Percentiles rank a stretch among this genome's conserved stretches.
phyloP scores from a whole-genome alignment of 108 stramenopile genomes.

The Nitzschia sp. region DNA sequence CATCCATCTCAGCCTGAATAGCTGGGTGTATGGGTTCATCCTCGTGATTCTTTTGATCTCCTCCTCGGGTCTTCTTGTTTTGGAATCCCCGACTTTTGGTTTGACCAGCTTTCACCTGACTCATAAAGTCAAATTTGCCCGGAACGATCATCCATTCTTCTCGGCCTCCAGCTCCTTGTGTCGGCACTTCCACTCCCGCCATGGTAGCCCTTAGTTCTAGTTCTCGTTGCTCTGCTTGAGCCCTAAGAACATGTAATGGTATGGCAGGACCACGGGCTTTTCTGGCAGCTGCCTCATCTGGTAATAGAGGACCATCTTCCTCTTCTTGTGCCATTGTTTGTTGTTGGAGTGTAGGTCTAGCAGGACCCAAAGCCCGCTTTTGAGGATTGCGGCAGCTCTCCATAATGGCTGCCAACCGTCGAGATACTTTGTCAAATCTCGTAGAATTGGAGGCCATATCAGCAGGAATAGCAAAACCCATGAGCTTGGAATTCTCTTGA shows the following conservation, averaged over 20 bases:
- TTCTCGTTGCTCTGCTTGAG: conserved; percentile 34
- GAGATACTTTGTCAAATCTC: conserved; percentile 20
- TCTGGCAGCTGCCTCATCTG: conserved; percentile 45
- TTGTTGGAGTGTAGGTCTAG: conserved; percentile 26
- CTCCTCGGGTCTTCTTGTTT: conserved; percentile 41
- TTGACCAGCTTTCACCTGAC: conserved; percentile 59
- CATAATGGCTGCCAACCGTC: conserved; percentile 33
- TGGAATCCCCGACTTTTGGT: conserved; percentile 61
- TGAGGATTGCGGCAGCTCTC: conserved; percentile 42
- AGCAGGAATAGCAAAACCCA: conserved; percentile 74
- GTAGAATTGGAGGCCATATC: conserved; percentile 9
- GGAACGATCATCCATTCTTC: conserved; percentile 91
- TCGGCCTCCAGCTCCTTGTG: conserved; percentile 30
- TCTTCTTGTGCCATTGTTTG: conserved; percentile 47
- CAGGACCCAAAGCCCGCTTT: conserved; percentile 27
- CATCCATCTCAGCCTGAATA: conserved; percentile 75
- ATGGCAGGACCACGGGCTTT: conserved; percentile 15
- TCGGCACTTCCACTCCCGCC: conserved; percentile 20
- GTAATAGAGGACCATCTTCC: conserved; percentile 65
- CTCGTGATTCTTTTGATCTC: neutral
- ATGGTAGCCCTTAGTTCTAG: conserved; percentile 33
- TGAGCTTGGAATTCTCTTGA: conserved; percentile 15
- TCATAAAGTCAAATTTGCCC: conserved; percentile 80
- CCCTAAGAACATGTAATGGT: conserved; percentile 30
- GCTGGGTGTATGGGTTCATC: conserved; percentile 55